These are phyloP conservation scores for Plasmodium cynomolgi DNA, from an alignment of 169 alveolate species.

Conservation along the genomic window DNA sequence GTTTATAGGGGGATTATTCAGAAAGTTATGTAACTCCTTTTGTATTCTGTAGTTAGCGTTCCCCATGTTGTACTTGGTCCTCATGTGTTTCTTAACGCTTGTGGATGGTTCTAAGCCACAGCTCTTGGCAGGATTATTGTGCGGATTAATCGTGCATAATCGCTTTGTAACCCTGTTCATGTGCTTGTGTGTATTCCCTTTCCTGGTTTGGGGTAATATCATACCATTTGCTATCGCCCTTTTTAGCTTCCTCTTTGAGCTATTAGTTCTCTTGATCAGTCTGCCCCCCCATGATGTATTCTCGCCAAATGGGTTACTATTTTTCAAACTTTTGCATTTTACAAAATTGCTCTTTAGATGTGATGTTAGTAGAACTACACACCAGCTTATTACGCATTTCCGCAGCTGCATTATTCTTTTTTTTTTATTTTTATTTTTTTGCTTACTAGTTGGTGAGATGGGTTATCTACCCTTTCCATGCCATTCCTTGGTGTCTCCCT, in stretches of 20 bases:
- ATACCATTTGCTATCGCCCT: background rate
- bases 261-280: background rate
- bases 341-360: background rate
- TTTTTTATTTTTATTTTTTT: background rate
- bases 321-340: background rate
- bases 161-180: constrained; percentile 11
- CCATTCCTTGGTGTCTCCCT: background rate
- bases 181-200: background rate
- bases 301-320: background rate
- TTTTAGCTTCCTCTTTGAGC: background rate
- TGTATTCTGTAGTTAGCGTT: constrained; percentile 72
- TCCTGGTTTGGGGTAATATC: background rate
- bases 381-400: background rate
- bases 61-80: constrained; percentile 59
- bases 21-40: constrained; percentile 65
- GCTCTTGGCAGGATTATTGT: constrained; percentile 2
- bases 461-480: background rate
- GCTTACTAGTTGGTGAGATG: background rate
- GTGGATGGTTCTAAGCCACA: constrained; percentile 17
- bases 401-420: background rate
- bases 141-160: constrained; percentile 12
- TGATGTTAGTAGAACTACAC: background rate
- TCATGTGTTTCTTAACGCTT: constrained; percentile 50
- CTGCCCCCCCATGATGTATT: background rate
- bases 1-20: constrained; percentile 85